These are phyloP conservation scores for Neonectria magnoliae DNA, from an alignment of 2,329 filamentous ascomycete species.

Conservation along the genomic window DNA sequence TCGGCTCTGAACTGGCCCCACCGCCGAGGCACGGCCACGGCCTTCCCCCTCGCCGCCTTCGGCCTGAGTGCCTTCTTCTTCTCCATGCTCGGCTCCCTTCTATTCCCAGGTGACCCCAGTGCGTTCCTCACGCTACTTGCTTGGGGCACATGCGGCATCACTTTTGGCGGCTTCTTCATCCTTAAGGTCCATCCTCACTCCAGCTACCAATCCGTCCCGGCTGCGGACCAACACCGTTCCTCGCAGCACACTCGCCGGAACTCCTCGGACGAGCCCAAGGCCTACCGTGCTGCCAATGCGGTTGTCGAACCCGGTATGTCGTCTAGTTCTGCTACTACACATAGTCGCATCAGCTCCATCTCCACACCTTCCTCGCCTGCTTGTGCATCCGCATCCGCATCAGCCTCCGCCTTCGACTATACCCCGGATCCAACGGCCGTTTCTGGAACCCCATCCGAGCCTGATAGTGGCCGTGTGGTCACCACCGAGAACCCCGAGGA, in stretches of 20 bases:
- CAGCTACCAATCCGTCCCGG: constrained; percentile 67
- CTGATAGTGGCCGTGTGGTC: constrained; percentile 42
- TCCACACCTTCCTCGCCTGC: constrained; percentile 36
- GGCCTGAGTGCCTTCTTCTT: constrained; percentile 98
- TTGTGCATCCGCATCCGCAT: constrained; percentile 24
- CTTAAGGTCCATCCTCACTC: constrained; percentile 75
- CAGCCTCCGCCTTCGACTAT: constrained; percentile 7
- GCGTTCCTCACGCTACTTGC: constrained; percentile 84
- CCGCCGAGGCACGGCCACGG: constrained; percentile 91
- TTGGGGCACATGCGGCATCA: constrained; percentile 79
- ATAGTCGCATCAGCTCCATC: constrained; percentile 47
- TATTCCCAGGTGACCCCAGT: constrained; percentile 86
- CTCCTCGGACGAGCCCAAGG: constrained; percentile 55
- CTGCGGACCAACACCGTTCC: constrained; percentile 33
- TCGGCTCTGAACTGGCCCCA: constrained; percentile 92
- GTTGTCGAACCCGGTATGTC: constrained; percentile 74
- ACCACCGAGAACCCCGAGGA: constrained; percentile 41
- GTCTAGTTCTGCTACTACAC: constrained; percentile 41
- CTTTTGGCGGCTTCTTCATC: constrained; percentile 84
- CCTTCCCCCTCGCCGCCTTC: constrained; percentile 91
- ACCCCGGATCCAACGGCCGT: constrained; percentile 34
- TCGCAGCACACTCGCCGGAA: constrained; percentile 54
- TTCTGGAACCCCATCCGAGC: constrained; percentile 41
- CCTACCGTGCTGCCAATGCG: constrained; percentile 49
- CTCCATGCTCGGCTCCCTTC: constrained; percentile 77